phyloP scores from a whole-genome alignment of 1,284 basidiomycete species.

The Leccinum huronense region DNA sequence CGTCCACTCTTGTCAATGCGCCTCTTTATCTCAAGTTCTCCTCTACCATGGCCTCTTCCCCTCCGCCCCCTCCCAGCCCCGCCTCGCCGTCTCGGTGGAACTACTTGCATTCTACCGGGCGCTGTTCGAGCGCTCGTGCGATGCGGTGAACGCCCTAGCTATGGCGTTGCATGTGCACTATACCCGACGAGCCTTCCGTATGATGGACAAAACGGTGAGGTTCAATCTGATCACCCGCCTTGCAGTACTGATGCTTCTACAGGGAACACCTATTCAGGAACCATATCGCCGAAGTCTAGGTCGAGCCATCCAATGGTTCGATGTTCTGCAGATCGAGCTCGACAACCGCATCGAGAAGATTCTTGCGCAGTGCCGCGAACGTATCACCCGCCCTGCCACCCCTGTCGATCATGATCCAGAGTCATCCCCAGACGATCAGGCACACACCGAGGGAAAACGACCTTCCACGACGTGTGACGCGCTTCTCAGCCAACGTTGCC shows the following conservation, averaged over 20 bases:
- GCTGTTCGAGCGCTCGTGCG: conserved; percentile 7
- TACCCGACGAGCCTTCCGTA: background rate
- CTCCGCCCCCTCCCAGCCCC: conserved; percentile 4
- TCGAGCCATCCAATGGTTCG: background rate
- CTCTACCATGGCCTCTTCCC: conserved; percentile 10
- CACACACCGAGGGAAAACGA: background rate
- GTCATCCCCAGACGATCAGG: background rate
- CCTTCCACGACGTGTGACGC: background rate
- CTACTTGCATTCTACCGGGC: conserved; percentile 10
- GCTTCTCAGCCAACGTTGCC: background rate
- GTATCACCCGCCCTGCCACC: background rate
- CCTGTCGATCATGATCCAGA: background rate
- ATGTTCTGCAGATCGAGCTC: background rate
- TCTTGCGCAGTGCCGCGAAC: background rate
- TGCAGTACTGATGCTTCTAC: background rate
- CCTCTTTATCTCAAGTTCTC: background rate
- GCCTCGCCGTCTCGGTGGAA: conserved; percentile 7
- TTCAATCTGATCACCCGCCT: background rate
- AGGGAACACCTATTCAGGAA: background rate
- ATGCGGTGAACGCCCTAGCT: conserved; percentile 7
- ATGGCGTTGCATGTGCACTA: conserved; percentile 6
- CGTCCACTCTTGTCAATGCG: conserved; percentile 3
- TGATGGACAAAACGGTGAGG: background rate
- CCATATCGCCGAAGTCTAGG: background rate
- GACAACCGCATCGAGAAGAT: background rate